Conservation (phyloP, 2,329 filamentous ascomycete species). For the Diaporthe vexans region DNA sequence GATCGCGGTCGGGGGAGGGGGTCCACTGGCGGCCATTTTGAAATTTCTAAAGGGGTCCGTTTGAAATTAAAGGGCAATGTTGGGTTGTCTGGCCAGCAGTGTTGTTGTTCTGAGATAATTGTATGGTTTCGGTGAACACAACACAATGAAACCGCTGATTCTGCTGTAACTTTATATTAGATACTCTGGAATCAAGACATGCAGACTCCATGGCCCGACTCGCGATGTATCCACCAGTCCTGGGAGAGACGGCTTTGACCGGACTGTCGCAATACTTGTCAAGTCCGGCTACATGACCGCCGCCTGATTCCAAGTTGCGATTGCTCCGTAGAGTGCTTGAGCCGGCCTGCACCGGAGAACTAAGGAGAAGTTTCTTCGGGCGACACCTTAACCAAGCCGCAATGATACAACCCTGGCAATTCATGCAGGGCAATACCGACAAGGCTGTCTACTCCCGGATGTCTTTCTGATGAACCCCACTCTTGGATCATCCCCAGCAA, state of each 20-base stretch:
- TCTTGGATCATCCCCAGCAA: background rate
- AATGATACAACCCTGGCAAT: background rate
- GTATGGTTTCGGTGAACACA: background rate
- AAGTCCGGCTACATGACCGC: conserved; percentile 14
- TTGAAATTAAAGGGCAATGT: background rate
- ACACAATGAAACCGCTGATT: background rate
- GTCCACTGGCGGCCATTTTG: conserved; percentile 26
- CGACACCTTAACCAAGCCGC: background rate
- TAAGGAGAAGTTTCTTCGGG: background rate
- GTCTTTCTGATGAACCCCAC: conserved; percentile 8
- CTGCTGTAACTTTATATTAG: conserved; percentile 10
- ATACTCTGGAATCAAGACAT: too few species aligned
- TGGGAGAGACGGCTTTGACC: background rate
- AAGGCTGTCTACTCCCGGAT: background rate
- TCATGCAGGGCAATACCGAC: background rate
- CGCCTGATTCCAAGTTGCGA: background rate
- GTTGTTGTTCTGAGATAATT: background rate
- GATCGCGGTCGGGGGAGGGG: conserved; percentile 28
- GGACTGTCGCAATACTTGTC: conserved; percentile 19
- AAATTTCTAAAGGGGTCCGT: background rate
- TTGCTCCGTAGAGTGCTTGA: background rate
- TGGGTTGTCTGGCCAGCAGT: background rate
- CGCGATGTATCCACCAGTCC: background rate
- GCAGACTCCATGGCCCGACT: background rate
- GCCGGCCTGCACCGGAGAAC: too few species aligned